A percentile compares a stretch with the other conserved stretches of the same genome.
phyloP scores from a whole-genome alignment of 306 rosid genomes.

The Datisca glomerata region DNA sequence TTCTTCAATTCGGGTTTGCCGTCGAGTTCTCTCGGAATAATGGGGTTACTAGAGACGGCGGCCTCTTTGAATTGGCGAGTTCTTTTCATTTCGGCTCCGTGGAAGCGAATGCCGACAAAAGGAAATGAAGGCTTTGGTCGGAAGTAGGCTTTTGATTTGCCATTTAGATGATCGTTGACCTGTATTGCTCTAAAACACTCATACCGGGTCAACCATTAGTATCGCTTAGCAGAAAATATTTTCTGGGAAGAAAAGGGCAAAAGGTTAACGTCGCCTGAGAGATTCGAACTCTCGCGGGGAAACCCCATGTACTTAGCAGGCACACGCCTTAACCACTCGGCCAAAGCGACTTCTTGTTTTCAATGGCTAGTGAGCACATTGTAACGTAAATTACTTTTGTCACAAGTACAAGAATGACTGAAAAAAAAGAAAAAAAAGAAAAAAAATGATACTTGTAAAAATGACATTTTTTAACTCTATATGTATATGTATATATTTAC shows the following conservation, averaged over 20 bases:
- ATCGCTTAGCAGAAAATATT: too few relatives aligned
- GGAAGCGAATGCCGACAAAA: not conserved
- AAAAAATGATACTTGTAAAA: too few relatives aligned
- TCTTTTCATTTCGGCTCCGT: conserved; percentile 22
- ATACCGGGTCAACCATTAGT: too few relatives aligned
- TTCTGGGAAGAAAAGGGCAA: not conserved
- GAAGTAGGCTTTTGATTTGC: too few relatives aligned
- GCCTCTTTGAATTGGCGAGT: conserved; percentile 43
- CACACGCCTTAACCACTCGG: conserved; percentile 8
- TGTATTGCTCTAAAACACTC: too few relatives aligned
- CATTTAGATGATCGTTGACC: too few relatives aligned
- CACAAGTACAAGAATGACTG: too few relatives aligned
- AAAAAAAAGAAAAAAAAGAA: too few relatives aligned
- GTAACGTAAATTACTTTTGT: too few relatives aligned
- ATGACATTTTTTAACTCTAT: too few relatives aligned
- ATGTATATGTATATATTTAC: too few relatives aligned
- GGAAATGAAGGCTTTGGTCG: not conserved
- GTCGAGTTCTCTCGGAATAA: conserved; percentile 10
- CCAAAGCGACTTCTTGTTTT: conserved; percentile 3
- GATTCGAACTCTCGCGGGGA: conserved; percentile 6
- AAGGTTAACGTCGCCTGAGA: not conserved
- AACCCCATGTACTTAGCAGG: conserved; percentile 8
- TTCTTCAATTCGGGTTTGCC: conserved; percentile 1
- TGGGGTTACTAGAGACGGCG: conserved; percentile 21
- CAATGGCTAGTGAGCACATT: too few relatives aligned